These are phyloP conservation scores for Cladosporium cucumerinum DNA, from an alignment of 2,329 filamentous ascomycete genomes.

Conservation along the genomic window DNA sequence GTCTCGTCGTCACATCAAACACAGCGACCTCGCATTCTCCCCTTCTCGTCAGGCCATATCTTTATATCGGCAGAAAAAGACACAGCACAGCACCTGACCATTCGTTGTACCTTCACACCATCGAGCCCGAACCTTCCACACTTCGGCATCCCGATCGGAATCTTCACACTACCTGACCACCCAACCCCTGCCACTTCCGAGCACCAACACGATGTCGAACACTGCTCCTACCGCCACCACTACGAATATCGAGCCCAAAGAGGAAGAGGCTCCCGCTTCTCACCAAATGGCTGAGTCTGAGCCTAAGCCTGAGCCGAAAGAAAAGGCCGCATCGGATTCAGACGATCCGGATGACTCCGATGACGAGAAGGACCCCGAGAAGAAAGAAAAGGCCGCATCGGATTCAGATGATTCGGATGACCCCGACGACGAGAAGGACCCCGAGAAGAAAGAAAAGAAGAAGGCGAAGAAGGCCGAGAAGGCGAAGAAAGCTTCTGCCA, in stretches of 20 bases:
- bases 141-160: slow-evolving; percentile 11
- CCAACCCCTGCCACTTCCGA: neutral
- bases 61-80: neutral
- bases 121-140: neutral
- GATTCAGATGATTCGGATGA: neutral
- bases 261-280: neutral
- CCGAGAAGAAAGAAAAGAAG: neutral
- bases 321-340: neutral
- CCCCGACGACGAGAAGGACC: neutral
- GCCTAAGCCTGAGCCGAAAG: neutral
- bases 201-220: neutral
- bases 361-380: neutral
- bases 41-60: neutral
- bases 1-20: neutral
- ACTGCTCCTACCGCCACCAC: slow-evolving; percentile 4
- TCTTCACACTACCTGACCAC: neutral
- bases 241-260: neutral
- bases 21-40: neutral
- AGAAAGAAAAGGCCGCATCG: neutral
- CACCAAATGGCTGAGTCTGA: neutral
- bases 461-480: neutral
- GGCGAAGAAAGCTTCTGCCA: neutral
- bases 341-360: neutral
- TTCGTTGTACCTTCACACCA: neutral
- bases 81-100: slow-evolving; percentile 50